Base-by-base conservation (phyloP, 192 early-diverging fungal species). In the Umbelopsis vinacea region DNA sequence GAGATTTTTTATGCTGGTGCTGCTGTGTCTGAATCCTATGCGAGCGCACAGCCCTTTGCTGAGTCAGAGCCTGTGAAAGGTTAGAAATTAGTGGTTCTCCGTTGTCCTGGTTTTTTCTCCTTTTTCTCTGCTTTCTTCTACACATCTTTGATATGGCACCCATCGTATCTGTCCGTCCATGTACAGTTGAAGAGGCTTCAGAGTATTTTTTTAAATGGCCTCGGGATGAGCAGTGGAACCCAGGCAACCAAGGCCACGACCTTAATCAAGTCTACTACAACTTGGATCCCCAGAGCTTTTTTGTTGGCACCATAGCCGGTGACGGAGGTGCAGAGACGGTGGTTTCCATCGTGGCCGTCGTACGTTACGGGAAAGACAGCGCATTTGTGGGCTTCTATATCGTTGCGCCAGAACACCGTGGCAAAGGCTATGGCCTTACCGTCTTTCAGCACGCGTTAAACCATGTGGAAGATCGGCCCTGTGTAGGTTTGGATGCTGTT, bases 341-440 rank as follows among this genome's bases (percentile, higher is more conserved):
- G 8, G 57, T 63, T 14, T 10, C 57, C 0, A n/a, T 29, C 35
- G 33, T 63, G 8, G 19, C 35, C 26, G 57, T 29, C 12, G 24
- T 74, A 11, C 57, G 69, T 24, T 78, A 74, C 21, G 77, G 77
- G 10, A 33, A 74, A 0, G 77, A 78, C 4, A 72, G 71, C 23
- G 77, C 52, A 9, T 78, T 72, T 69, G 43, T 78, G 12, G 77
- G 77, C 10, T 74, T 24, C 47, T 78, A 78, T 46, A 78, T 78
- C 26, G 68, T 48, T 22, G 52, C 40, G 0, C 69, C 77, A 15
- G 46, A 68, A 7, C 17, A 71, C 37, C 77, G 77, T 21, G 77
- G 77, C 21, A 22, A 68, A 4, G 77, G 72, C 9, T 78, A 71
- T 22, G 79, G 19, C 52, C 74, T 55, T 48, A 47, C 10, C 57